phyloP scores from a whole-genome alignment of 2,329 filamentous ascomycete species.

The Cylindrodendrum hubeiense region DNA sequence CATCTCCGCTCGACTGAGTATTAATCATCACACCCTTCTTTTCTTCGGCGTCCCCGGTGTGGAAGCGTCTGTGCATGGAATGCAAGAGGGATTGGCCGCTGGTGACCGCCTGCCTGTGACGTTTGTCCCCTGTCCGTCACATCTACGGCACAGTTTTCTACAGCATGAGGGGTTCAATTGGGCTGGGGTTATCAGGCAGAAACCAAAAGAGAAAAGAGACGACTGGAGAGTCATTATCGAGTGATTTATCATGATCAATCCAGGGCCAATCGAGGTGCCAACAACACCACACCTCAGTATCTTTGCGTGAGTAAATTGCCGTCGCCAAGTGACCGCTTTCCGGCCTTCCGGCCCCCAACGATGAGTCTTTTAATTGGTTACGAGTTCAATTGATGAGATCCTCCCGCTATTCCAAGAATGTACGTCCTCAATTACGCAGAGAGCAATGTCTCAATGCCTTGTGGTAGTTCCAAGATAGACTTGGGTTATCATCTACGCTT shows the following conservation, averaged over 20 bases:
- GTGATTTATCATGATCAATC: not conserved
- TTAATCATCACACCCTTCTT: slow-evolving; percentile 1
- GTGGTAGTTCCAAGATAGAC: too few species aligned
- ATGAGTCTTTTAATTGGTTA: too few species aligned
- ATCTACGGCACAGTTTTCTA: not conserved
- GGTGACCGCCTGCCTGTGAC: not conserved
- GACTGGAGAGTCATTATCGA: not conserved
- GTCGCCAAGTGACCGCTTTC: too few species aligned
- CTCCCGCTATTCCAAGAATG: too few species aligned
- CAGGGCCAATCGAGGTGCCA: not conserved
- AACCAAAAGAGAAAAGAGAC: not conserved
- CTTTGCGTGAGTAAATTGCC: not conserved
- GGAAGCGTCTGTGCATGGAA: slow-evolving; percentile 2
- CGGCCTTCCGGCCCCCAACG: too few species aligned
- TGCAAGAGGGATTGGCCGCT: slow-evolving; percentile 2
- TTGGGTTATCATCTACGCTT: too few species aligned
- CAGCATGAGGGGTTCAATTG: not conserved
- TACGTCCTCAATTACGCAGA: too few species aligned
- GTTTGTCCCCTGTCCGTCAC: not conserved
- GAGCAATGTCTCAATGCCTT: too few species aligned
- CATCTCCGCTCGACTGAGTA: not conserved
- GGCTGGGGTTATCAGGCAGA: not conserved
- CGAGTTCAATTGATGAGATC: too few species aligned
- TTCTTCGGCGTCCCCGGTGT: slow-evolving; percentile 1
- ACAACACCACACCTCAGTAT: not conserved